phyloP scores from a whole-genome alignment of 257 asterid species.

The Nicotiana otophora region DNA sequence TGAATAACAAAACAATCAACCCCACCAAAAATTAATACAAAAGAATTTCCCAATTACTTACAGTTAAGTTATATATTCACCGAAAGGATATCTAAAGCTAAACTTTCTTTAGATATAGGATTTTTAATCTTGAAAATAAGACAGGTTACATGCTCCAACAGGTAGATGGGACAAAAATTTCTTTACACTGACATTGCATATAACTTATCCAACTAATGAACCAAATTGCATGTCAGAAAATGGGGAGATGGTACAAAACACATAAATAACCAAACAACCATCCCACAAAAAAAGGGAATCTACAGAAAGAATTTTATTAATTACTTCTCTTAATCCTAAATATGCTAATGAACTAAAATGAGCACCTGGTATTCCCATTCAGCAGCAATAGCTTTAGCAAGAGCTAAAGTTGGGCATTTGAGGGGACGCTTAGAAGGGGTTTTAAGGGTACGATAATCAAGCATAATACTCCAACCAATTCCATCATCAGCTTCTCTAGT shows the following conservation, averaged over 20 bases:
- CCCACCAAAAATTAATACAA: background rate
- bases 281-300: background rate
- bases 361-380: conserved; percentile 97
- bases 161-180: too few relatives aligned
- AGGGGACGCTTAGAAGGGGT: conserved; percentile 81
- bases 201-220: too few relatives aligned
- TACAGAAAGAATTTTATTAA: background rate
- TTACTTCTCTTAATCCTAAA: too few relatives aligned
- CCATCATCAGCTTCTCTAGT: conserved; percentile 89
- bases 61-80: too few relatives aligned
- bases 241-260: background rate
- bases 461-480: conserved; percentile 87
- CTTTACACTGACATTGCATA: too few relatives aligned
- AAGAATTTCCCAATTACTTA: too few relatives aligned
- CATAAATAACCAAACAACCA: background rate
- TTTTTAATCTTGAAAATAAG: too few relatives aligned
- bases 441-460: conserved; percentile 86
- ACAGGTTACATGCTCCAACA: too few relatives aligned
- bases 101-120: too few relatives aligned
- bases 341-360: background rate
- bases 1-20: background rate
- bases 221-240: too few relatives aligned
- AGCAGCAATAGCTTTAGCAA: conserved; percentile 93
- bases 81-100: too few relatives aligned
- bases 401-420: conserved; percentile 72